phyloP scores from a whole-genome alignment of 1,284 basidiomycete species.

The Moesziomyces sp. region DNA sequence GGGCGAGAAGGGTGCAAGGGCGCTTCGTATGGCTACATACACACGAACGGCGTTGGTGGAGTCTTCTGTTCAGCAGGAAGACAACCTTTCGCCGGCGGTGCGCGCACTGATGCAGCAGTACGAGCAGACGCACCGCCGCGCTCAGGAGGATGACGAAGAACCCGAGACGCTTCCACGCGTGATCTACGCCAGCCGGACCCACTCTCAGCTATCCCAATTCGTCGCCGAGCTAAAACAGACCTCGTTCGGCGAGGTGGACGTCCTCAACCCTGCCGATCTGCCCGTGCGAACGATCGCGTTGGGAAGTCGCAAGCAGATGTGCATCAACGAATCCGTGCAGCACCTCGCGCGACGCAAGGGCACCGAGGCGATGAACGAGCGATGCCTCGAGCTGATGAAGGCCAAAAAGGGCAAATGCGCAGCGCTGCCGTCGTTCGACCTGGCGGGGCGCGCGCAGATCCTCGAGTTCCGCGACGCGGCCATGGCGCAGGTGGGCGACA shows the following conservation, averaged over 20 bases:
- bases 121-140: slow-evolving; percentile 49
- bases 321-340: slow-evolving; percentile 85
- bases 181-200: slow-evolving; percentile 92
- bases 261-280: slow-evolving; percentile 23
- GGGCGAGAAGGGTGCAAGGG: slow-evolving; percentile 10
- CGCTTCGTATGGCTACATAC: slow-evolving; percentile 34
- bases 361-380: slow-evolving; percentile 86
- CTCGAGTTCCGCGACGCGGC: slow-evolving; percentile 90
- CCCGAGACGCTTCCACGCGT: slow-evolving; percentile 71
- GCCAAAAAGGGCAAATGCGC: slow-evolving; percentile 72
- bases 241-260: slow-evolving; percentile 69
- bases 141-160: slow-evolving; percentile 48
- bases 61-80: slow-evolving; percentile 11
- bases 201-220: slow-evolving; percentile 92
- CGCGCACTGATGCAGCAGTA: slow-evolving; percentile 78
- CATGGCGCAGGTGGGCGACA: slow-evolving; percentile 82
- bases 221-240: slow-evolving; percentile 85
- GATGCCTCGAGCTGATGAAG: slow-evolving; percentile 85
- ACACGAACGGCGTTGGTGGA: slow-evolving; percentile 16
- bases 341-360: slow-evolving; percentile 69
- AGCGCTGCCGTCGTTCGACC: slow-evolving; percentile 76
- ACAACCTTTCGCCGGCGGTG: slow-evolving; percentile 77
- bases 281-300: slow-evolving; percentile 69
- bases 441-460: slow-evolving; percentile 70
- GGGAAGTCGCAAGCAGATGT: slow-evolving; percentile 91